Conservation (phyloP, 495 filamentous ascomycete species). For the Cenococcum geophilum region DNA sequence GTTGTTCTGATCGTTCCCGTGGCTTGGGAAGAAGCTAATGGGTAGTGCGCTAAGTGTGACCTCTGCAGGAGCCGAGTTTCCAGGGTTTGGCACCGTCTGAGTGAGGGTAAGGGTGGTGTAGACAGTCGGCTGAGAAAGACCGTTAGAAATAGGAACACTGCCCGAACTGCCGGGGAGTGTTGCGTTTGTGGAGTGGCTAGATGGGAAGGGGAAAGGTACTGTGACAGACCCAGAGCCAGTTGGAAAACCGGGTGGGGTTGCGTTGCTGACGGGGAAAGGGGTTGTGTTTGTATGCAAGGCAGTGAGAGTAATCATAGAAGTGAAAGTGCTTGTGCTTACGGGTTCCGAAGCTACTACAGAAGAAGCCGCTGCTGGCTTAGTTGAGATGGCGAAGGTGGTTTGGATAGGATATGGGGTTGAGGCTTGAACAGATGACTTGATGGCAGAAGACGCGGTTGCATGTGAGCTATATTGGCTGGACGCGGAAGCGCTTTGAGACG, state of each 20-base stretch:
- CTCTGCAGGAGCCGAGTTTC: neutral
- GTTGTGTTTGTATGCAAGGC: neutral
- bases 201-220: neutral
- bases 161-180: neutral
- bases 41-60: neutral
- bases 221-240: neutral
- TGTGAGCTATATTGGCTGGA: neutral
- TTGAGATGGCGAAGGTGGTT: constrained; percentile 2
- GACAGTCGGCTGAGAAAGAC: neutral
- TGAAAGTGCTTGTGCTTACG: neutral
- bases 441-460: neutral
- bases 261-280: neutral
- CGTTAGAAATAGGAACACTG: neutral
- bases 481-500: neutral
- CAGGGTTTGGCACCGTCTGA: constrained; percentile 4
- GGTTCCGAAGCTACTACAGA: neutral
- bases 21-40: neutral
- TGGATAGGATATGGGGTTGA: neutral
- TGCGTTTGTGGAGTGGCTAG: neutral
- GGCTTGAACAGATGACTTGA: neutral
- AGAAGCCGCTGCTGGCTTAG: neutral
- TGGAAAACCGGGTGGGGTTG: neutral
- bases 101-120: neutral
- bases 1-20: neutral
- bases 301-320: neutral